Percentiles rank a stretch among this genome's conserved stretches.
These are phyloP conservation scores for Diaporthe sp. DNA, from an alignment of 2,329 filamentous ascomycete species.

Conservation along the genomic window DNA sequence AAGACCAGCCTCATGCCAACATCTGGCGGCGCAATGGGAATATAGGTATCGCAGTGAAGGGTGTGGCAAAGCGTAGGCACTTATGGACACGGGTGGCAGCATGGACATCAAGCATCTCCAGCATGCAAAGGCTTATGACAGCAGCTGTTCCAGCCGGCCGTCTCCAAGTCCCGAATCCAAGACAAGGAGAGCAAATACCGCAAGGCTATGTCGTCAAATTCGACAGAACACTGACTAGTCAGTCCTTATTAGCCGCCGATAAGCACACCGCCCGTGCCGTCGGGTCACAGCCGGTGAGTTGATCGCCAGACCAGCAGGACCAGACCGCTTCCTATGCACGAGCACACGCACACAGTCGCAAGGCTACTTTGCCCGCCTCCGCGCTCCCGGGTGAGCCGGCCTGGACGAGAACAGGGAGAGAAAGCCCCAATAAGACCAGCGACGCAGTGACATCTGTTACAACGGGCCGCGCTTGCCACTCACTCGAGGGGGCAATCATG, in stretches of 20 bases:
- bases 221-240: too few species aligned
- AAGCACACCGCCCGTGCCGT: background rate
- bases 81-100: too few species aligned
- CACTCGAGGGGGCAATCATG: constrained; percentile 1
- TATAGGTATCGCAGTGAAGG: background rate
- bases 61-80: background rate
- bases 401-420: background rate
- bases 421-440: background rate
- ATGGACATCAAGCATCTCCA: background rate
- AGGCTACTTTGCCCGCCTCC: background rate
- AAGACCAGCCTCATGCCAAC: background rate
- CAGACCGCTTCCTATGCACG: background rate
- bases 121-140: background rate
- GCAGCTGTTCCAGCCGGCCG: background rate
- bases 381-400: background rate
- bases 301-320: background rate
- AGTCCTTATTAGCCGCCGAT: background rate
- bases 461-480: background rate
- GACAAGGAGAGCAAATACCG: too few species aligned
- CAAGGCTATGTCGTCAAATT: too few species aligned
- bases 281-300: background rate
- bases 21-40: too few species aligned
- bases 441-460: background rate
- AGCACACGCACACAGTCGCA: background rate
- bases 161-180: too few species aligned